Conservation (phyloP, 2,329 filamentous ascomycete species). For the Lachnellula cervina region DNA sequence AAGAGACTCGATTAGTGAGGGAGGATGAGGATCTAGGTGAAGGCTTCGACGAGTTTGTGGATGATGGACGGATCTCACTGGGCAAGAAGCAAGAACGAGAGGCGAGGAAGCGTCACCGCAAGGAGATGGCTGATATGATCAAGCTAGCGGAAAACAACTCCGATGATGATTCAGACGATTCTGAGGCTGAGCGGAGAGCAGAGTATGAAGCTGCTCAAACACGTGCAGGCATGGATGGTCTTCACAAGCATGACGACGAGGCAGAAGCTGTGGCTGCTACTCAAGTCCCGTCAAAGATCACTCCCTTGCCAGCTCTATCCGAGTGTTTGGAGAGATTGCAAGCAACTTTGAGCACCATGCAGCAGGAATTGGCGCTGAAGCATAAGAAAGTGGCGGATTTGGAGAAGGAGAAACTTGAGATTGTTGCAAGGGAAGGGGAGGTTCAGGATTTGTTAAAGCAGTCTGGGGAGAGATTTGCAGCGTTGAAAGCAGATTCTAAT, state of each 20-base stretch:
- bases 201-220: slow-evolving; percentile 88
- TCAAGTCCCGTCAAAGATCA: slow-evolving; percentile 54
- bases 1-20: slow-evolving; percentile 67
- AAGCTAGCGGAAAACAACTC: slow-evolving; percentile 66
- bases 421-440: slow-evolving; percentile 67
- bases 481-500: slow-evolving; percentile 45
- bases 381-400: slow-evolving; percentile 61
- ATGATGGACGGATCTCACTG: slow-evolving; percentile 74
- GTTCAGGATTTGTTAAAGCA: slow-evolving; percentile 78
- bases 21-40: slow-evolving; percentile 93
- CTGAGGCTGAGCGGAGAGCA: slow-evolving; percentile 64
- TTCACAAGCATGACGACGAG: slow-evolving; percentile 44
- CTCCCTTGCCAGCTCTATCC: slow-evolving; percentile 68
- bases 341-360: slow-evolving; percentile 56
- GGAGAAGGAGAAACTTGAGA: slow-evolving; percentile 61
- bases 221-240: slow-evolving; percentile 75
- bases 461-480: slow-evolving; percentile 68
- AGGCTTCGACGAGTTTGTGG: slow-evolving; percentile 87
- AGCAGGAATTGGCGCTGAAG: slow-evolving; percentile 56
- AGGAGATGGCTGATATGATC: slow-evolving; percentile 81
- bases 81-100: slow-evolving; percentile 75
- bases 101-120: slow-evolving; percentile 58
- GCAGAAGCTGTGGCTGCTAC: slow-evolving; percentile 29
- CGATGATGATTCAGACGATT: slow-evolving; percentile 62
- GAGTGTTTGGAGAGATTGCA: slow-evolving; percentile 62